Evolutionary conservation across 2,329 filamentous ascomycete genomes (phyloP), one percentile per base, ranked within the genome.

Genomic region (Westerdykella aurantiaca): DNA sequence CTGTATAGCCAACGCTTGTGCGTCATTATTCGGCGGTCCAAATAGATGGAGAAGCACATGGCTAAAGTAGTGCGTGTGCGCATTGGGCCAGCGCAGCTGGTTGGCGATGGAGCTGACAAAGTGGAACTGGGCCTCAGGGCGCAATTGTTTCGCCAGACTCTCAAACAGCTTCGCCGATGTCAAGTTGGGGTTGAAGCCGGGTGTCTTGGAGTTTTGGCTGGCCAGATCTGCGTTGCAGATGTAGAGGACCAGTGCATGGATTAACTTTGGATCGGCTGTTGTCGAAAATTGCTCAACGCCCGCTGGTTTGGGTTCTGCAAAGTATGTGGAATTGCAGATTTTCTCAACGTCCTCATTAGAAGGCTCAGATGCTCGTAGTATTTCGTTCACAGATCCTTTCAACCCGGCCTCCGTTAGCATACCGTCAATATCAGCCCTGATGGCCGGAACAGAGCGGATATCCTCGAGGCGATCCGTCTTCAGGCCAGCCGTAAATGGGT

Each of bases 41-140:
- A 96, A 97, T 33, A 96, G 75, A 55, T 94, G 82, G 38, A 97
- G 76, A 35, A 97, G 75, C 12, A 85, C 79, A 58, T 89, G 87
- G 62, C 83, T 90, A 71, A 95, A 98, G 71, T 93, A 98, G 60
- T 90, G 85, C 11, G 93, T 98, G 60, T 94, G 83, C 39, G 83
- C 82, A 61, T 89, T 95, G 10, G 90, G 88, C 65, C 85, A 95
- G 48, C 93, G 86, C 39, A 98, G 79, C 69, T 97, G 90, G 67
- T 97, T 95, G 45, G 88, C 79, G 62, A 98, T 88, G 52, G 86
- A 87, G 55, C 79, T 82, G 45, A 97, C 70, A 46, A 98, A 74
- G 63, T 88, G 86, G 71, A 95, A 95, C 42, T 90, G 83, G 17
- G 83, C 82, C 67, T 94, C 88, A 0, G 86, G 79, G 33, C 79